Base-by-base conservation (phyloP, 805 yeast genomes). In the Metschnikowia anglica region DNA sequence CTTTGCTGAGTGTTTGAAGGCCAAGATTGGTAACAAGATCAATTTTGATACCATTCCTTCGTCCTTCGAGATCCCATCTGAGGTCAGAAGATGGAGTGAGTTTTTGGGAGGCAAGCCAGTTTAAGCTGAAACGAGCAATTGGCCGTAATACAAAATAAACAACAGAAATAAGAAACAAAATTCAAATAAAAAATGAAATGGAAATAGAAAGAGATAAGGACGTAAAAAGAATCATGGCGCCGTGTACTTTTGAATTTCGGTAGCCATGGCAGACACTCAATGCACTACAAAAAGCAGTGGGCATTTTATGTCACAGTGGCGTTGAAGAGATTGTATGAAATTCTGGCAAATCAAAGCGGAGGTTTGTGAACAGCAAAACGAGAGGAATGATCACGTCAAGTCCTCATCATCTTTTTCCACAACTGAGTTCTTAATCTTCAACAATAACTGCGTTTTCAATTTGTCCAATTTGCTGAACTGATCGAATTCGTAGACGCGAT, bases 11-110 rank as follows among this genome's bases (percentile, higher is more conserved):
- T 87, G 96, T 51, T 74, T 93, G 70, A 79, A 79, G 53, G 79
- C 69, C 42, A 88, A 89, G 60, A 74, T 86, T 53, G 73, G 73
- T 26, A 68, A 72, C 53, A 75, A 76, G 58, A 66, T 80, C 39
- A 66, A 70, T n/a, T 78, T 79, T 40, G 74, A 72, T 44, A 47
- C 39, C 7, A 41, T 52, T 23, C 63, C 64, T 0, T 68, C 68
- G 25, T 65, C 66, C 41, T 80, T 82, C 43, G 68, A 63, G 21
- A 78, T 91, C 53, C 98, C 99, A 43, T 59, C 68, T 16, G 98
- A 93, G 71, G 98, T 89, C 40, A 76, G 74, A 61, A 80, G 97
- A 68, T 93, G 99, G 99, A 88, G 96, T 70, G 97, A 91, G 65
- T 93, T 85, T 60, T 80, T 93, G 60, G 96, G 95, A 46, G 96